Evolutionary conservation across 345 rosid genomes (phyloP).

Genomic region (Aegle marmelos): DNA sequence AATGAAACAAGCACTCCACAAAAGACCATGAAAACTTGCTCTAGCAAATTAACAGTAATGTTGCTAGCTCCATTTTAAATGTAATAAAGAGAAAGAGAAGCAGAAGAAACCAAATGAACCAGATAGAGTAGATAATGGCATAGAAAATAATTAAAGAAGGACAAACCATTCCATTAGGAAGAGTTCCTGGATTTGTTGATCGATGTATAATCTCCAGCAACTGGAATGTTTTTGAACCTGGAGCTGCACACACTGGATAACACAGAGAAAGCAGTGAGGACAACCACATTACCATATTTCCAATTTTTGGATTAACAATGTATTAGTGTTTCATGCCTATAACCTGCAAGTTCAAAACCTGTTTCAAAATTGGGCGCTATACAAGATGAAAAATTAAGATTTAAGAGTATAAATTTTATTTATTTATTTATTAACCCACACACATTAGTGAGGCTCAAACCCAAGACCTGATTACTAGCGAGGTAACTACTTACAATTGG

Average conservation of each 20-base stretch:
- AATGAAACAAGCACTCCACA: background rate
- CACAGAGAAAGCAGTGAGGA: constrained; percentile 16
- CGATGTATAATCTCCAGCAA: constrained; percentile 83
- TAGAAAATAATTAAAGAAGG: constrained; percentile 5
- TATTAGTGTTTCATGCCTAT: background rate
- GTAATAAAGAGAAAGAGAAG: background rate
- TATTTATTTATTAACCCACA: too few species aligned
- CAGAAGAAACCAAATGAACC: constrained; percentile 1
- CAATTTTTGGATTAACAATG: background rate
- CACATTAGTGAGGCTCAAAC: too few species aligned
- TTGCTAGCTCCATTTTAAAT: constrained; percentile 3
- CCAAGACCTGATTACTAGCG: too few species aligned
- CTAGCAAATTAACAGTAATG: background rate
- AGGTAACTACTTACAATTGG: too few species aligned
- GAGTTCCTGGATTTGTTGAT: constrained; percentile 54
- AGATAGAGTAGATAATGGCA: background rate
- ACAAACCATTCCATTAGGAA: constrained; percentile 83
- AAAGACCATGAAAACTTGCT: background rate
- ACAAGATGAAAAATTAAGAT: background rate
- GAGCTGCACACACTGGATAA: constrained; percentile 91
- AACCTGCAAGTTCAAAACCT: background rate
- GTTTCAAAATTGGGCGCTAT: background rate
- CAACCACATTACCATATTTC: background rate
- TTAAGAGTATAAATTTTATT: background rate
- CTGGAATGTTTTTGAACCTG: constrained; percentile 97